Evolutionary conservation across 352 stramenopile species (phyloP), one percentile per base, ranked within the genome.

Genomic region (Albugo laibachii): DNA sequence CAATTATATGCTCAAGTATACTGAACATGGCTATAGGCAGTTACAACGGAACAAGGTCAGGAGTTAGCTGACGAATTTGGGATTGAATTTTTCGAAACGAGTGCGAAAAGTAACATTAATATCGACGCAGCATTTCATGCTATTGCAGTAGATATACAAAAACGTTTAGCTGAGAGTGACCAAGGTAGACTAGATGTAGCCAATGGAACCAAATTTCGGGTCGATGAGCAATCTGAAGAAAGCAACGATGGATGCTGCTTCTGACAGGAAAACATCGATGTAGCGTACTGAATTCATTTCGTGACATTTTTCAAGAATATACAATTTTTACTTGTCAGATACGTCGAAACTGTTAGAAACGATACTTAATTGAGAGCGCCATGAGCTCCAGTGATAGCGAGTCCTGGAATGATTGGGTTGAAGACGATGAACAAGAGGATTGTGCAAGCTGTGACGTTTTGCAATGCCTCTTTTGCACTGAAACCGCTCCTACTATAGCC

Each of bases 51-150:
- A 57, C 87, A 97, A 57, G 91, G 91, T 13, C 73, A 94, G 60
- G 77, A 91, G 45, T 68, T 97, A 27, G 91, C 91, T 16, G 69
- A 89, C 50, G 82, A 96, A 54, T 96, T 95, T 47, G 85, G 85
- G 37, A 94, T 96, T 59, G 78, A 94, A 54, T 97, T 95, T 57
- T 95, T 96, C 57, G 89, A 97, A 63, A 95, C 83, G 18, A 88
- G 79, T 40, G 89, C 89, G 40, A 95, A 95, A 59, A 93, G 80
- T 66, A 92, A 96, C 57, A 65, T 76, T 48, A 95, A 96, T 54
- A 93, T 97, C 44, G 83, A 95, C 34, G 73, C 81, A 19, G 78
- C 78, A 31, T 92, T 92, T 58, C 76, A 72, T 42, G 83, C 73
- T 20, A 88, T 92, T 56, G 78, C 78, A n/a, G 68, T 88, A 48